Base-by-base conservation (phyloP, 1,139 yeast genomes). In the Suhomyces terraborum region DNA sequence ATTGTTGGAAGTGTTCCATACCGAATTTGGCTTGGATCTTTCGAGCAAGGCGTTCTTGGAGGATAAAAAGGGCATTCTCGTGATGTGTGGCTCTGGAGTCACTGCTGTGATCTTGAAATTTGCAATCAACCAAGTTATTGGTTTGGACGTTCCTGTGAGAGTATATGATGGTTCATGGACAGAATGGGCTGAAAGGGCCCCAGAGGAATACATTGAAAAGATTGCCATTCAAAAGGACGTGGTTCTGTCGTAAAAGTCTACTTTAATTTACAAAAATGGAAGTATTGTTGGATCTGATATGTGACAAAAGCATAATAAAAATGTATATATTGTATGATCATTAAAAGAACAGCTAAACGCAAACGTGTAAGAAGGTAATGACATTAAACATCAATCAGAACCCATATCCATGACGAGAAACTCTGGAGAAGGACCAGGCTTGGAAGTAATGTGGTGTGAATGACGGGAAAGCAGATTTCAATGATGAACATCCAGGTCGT, bases 81-180 rank as follows among this genome's bases (percentile, higher is more conserved):
- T 84, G 32, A 80, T 86, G 88, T 93, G 98, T 60, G 98, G 98
- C 17, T 84, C 96, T 1, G 98, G 98, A 36, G 97, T 91, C 33
- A 84, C 96, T 16, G 97, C 96, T 0, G 88, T 91, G 48, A 80
- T 91, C 31, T 70, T 91, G 42, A 84, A 85, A 61, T 51, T 68
- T 32, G 78, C 77, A 8, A 58, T 73, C 38, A 69, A 69, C 40
- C 55, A 62, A 7, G 58, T 72, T 10, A 72, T 82, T 18, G 94
- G 88, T 3, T 65, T 87, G 30, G 80, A 82, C 38, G 69, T 77
- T 17, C 79, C 84, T 1, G 72, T 88, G 14, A 77, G 80, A 39
- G 84, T 93, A 6, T 93, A 91, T 55, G 98, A 93, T 56, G 98
- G 98, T 4, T 83, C 94, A 40, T 93, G 98, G 98, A 86, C 96